A percentile compares a stretch with the other conserved stretches of the same genome.
phyloP scores from a whole-genome alignment of 73 alveolate species.

The Paramecium biaurelia region DNA sequence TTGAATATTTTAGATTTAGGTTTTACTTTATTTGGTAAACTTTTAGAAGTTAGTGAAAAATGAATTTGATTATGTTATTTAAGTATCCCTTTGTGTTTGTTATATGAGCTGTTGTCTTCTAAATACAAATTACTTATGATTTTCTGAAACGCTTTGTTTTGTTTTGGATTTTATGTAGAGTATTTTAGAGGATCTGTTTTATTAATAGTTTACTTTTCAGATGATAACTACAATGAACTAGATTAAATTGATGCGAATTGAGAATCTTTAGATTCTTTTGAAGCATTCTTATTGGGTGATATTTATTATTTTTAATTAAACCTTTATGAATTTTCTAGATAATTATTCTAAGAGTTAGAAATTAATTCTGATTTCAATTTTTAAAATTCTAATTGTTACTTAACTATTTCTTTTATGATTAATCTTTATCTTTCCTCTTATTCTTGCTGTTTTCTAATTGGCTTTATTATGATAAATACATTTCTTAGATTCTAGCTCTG shows the following conservation, averaged over 20 bases:
- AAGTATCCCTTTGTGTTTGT: neutral
- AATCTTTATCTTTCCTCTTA: neutral
- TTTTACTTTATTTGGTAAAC: neutral
- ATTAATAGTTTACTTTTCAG: neutral
- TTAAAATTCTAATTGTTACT: neutral
- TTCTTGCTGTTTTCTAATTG: neutral
- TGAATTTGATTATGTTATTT: neutral
- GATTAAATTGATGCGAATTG: neutral
- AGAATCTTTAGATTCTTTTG: slow-evolving; percentile 5
- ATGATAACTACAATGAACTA: neutral
- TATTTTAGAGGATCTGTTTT: neutral
- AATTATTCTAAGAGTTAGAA: neutral
- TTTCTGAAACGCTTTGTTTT: neutral
- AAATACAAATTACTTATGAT: neutral
- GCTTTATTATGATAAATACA: neutral
- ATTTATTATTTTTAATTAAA: neutral
- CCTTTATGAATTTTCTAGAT: neutral
- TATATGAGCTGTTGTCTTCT: neutral
- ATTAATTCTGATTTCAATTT: neutral
- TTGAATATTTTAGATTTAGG: neutral
- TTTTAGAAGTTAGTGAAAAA: neutral
- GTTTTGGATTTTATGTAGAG: neutral
- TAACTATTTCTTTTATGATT: neutral
- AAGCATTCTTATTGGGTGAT: neutral
- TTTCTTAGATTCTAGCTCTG: neutral